These are phyloP conservation scores for Cladorrhinum sp. DNA, from an alignment of 2,329 filamentous ascomycete genomes.

Conservation along the genomic window DNA sequence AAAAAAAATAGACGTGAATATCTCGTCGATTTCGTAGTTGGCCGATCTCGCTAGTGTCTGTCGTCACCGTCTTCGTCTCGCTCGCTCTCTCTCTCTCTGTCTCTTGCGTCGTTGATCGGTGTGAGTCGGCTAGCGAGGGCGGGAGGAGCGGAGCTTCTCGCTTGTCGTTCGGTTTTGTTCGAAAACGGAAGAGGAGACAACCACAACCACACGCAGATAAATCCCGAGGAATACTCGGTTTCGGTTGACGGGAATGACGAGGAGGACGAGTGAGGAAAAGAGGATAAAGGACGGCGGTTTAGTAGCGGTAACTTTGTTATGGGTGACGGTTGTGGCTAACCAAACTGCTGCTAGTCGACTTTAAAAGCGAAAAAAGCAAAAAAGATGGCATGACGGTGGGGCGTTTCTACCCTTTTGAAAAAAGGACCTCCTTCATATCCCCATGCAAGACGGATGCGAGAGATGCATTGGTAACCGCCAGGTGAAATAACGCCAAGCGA, in stretches of 20 bases:
- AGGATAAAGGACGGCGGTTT: neutral
- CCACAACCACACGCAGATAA: neutral
- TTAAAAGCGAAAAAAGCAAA: neutral
- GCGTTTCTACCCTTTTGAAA: slow-evolving; percentile 2
- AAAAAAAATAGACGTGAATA: too few relatives aligned
- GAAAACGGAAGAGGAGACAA: neutral
- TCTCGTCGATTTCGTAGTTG: neutral
- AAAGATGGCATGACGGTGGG: slow-evolving; percentile 5
- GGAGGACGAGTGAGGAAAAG: neutral
- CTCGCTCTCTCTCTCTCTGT: neutral
- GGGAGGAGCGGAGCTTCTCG: neutral
- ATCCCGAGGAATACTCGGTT: neutral
- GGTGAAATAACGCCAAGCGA: neutral
- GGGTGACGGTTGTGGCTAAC: slow-evolving; percentile 8
- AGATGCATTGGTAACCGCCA: neutral
- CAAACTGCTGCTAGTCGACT: neutral
- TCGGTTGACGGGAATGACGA: neutral
- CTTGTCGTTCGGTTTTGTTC: neutral
- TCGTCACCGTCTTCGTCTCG: neutral
- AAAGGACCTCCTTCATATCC: slow-evolving; percentile 1
- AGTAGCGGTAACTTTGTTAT: slow-evolving; percentile 4
- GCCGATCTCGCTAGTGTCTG: neutral
- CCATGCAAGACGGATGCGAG: neutral
- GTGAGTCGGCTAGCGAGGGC: neutral
- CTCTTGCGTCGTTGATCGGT: neutral